Conservation (phyloP, 441 rosid genomes). For the Bocquillonia castaneifolia region DNA sequence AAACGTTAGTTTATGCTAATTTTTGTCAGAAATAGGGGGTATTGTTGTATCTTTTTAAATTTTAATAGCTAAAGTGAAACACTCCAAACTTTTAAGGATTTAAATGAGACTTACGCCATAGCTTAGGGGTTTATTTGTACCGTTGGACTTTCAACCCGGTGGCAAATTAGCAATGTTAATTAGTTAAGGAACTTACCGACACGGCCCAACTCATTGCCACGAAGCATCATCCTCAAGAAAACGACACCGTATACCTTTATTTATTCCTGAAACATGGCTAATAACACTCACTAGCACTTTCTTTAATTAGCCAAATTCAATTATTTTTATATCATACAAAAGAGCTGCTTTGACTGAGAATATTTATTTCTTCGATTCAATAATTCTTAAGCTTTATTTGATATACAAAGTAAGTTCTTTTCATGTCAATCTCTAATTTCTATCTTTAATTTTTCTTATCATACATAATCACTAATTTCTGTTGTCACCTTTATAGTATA, state of each 20-base stretch:
- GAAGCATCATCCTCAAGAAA: background rate
- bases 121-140: too few relatives aligned
- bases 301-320: background rate
- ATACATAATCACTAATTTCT: background rate
- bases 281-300: too few relatives aligned
- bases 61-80: too few relatives aligned
- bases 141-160: too few relatives aligned
- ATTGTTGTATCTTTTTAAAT: too few relatives aligned
- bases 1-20: too few relatives aligned
- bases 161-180: background rate
- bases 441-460: background rate
- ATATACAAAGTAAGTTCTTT: conserved; percentile 14
- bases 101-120: too few relatives aligned
- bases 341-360: too few relatives aligned
- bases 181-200: background rate
- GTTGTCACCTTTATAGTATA: background rate
- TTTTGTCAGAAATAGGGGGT: too few relatives aligned
- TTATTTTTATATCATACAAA: too few relatives aligned
- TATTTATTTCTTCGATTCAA: background rate
- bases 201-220: background rate
- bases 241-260: conserved; percentile 4
- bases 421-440: background rate
- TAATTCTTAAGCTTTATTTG: background rate
- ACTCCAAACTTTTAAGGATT: too few relatives aligned
- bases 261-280: background rate